Conservation (phyloP, 1,284 basidiomycete genomes). For the Moniliella sp. region DNA sequence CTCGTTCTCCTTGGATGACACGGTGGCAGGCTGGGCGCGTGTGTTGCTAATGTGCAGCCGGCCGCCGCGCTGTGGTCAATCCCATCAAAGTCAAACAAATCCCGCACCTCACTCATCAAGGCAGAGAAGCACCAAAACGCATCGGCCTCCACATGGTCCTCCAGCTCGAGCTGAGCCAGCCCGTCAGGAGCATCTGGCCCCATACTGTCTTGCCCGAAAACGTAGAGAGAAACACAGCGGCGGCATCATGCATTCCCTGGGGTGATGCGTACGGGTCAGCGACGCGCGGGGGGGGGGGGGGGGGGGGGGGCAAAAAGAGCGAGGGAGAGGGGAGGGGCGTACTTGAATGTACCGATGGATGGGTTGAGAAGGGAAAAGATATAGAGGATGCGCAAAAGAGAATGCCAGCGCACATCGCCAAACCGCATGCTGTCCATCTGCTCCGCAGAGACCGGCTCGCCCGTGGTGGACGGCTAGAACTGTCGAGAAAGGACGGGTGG, state of each 20-base stretch:
- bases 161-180: too few relatives aligned
- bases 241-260: too few relatives aligned
- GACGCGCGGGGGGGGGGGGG: too few relatives aligned
- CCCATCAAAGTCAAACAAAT: conserved; percentile 26
- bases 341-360: conserved; percentile 26
- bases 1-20: conserved; percentile 1
- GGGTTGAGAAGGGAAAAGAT: conserved; percentile 29
- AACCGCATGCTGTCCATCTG: not conserved
- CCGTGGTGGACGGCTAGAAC: too few relatives aligned
- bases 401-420: conserved; percentile 22
- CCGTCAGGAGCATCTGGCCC: too few relatives aligned
- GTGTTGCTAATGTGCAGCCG: conserved; percentile 3
- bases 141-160: conserved; percentile 15
- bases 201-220: too few relatives aligned
- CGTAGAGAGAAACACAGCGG: too few relatives aligned
- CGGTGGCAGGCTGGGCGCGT: not conserved
- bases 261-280: too few relatives aligned
- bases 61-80: conserved; percentile 9
- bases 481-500: too few relatives aligned
- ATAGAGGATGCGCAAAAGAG: conserved; percentile 25
- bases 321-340: too few relatives aligned
- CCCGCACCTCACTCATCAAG: conserved; percentile 21
- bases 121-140: conserved; percentile 31
- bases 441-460: too few relatives aligned
- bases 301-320: too few relatives aligned